Evolutionary conservation across 306 rosid genomes (phyloP).

Genomic region (Trifolium subterraneum): DNA sequence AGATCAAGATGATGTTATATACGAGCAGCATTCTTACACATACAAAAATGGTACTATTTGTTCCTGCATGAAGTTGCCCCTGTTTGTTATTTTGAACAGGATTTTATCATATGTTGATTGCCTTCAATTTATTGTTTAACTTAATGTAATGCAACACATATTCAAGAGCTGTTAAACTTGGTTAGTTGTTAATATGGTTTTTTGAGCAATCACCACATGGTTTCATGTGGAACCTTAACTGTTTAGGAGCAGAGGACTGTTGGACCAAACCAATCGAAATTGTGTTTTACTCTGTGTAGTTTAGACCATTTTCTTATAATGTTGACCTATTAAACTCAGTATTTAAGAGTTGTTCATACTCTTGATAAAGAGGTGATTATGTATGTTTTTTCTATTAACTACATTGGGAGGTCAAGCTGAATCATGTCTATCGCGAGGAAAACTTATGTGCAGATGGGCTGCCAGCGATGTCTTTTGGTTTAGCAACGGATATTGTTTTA

Average conservation of each 20-base stretch:
- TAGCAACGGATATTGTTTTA: too few species aligned
- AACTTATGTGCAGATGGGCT: too few species aligned
- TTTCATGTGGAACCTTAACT: background rate
- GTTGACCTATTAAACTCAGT: background rate
- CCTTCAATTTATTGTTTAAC: background rate
- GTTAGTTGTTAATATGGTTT: background rate
- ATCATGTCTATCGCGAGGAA: too few species aligned
- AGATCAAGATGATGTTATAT: constrained; percentile 27
- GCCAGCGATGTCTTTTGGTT: too few species aligned
- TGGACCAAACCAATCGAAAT: background rate
- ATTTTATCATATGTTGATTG: constrained; percentile 5
- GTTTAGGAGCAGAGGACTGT: background rate
- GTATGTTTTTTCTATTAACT: background rate
- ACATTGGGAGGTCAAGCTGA: too few species aligned
- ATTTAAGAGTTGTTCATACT: background rate
- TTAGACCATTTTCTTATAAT: background rate
- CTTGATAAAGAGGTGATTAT: background rate
- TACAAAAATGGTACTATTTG: background rate
- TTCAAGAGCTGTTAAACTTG: constrained; percentile 8
- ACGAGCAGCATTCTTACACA: background rate
- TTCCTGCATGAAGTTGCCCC: background rate
- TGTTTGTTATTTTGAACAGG: background rate
- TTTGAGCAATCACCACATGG: background rate
- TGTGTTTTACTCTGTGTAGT: background rate
- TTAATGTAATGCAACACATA: constrained; percentile 15